Evolutionary conservation across 1,284 basidiomycete genomes (phyloP).

Genomic region (Coriolopsis trogii): DNA sequence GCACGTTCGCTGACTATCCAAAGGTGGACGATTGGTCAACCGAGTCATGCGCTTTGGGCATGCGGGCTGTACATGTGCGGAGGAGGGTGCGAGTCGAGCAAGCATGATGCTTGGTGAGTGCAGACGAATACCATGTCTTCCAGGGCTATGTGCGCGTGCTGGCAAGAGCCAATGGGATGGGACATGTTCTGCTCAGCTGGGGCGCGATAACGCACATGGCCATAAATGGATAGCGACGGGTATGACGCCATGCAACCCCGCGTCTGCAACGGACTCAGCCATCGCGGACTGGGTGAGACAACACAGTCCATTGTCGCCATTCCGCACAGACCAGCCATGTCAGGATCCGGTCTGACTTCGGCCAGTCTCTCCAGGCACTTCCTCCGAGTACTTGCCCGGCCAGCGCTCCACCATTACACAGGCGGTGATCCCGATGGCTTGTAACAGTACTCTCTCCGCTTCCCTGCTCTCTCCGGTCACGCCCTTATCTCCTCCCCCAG

Average conservation of each 20-base stretch:
- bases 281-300: not conserved
- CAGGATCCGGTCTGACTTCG: constrained; percentile 5
- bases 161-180: no score
- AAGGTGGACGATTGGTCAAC: no score
- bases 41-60: no score
- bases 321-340: not conserved
- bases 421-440: constrained; percentile 16
- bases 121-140: no score
- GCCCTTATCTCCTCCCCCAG: constrained; percentile 17
- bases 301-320: no score
- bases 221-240: constrained; percentile 1
- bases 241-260: constrained; percentile 5
- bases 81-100: no score
- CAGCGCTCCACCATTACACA: constrained; percentile 22
- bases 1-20: no score
- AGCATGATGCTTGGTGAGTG: no score
- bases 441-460: not conserved
- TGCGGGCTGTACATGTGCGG: no score
- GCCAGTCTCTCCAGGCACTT: not conserved
- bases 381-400: not conserved
- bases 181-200: no score
- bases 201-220: not conserved
- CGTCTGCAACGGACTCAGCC: constrained; percentile 1
- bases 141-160: no score
- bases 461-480: constrained; percentile 3